A percentile compares a stretch with the other conserved stretches of the same genome.
These are phyloP conservation scores for Podospora australis DNA, from an alignment of 495 filamentous ascomycete genomes.

Conservation along the genomic window DNA sequence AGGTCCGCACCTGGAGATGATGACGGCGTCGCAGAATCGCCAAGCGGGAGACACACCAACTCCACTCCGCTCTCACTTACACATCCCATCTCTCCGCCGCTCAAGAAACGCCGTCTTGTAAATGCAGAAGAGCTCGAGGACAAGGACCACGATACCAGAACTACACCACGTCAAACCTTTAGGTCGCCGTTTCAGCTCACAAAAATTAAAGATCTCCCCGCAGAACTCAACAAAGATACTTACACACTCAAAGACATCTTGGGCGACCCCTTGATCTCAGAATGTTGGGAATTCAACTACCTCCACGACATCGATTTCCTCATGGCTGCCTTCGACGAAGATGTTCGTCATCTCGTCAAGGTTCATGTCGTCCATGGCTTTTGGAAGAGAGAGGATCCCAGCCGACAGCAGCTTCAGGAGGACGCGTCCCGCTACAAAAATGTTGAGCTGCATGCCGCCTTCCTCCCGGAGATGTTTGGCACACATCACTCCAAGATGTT, in stretches of 20 bases:
- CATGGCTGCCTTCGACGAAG: conserved; percentile 57
- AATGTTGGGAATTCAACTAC: conserved; percentile 91
- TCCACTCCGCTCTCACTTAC: conserved; percentile 25
- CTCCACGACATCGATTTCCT: conserved; percentile 74
- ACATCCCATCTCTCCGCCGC: conserved; percentile 36
- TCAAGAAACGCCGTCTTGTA: conserved; percentile 25
- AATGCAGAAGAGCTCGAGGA: not conserved
- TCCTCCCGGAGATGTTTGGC: conserved; percentile 80
- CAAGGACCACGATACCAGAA: not conserved
- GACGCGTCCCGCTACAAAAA: conserved; percentile 57
- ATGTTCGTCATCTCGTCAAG: conserved; percentile 56
- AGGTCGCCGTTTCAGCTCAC: conserved; percentile 72
- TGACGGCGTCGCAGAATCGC: not conserved
- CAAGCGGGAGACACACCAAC: not conserved
- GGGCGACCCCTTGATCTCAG: conserved; percentile 71
- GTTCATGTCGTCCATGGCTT: conserved; percentile 82
- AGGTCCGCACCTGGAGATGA: not conserved
- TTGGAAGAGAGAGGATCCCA: conserved; percentile 69
- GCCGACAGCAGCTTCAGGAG: conserved; percentile 51
- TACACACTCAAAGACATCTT: conserved; percentile 66
- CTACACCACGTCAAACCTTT: not conserved
- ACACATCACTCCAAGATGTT: conserved; percentile 83
- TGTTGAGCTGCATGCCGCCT: conserved; percentile 64
- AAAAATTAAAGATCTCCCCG: conserved; percentile 57
- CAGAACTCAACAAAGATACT: conserved; percentile 57